Evolutionary conservation across 139 green algal genomes (phyloP).

Genomic region (Eudorina sp.): DNA sequence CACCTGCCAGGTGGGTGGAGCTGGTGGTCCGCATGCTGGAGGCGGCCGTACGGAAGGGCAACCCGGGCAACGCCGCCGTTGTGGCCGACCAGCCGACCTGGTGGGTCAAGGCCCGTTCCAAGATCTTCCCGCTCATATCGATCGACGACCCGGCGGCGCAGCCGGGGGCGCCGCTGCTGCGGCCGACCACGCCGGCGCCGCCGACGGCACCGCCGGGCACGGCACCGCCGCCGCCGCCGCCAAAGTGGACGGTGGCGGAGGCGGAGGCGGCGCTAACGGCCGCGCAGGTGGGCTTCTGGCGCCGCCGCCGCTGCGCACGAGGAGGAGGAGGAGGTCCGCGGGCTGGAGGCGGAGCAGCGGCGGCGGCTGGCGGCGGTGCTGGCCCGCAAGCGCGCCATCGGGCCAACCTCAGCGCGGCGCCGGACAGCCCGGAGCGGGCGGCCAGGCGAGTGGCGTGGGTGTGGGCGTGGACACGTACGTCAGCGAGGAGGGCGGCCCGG

Average conservation of each 20-base stretch:
- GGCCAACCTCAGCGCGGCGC: slow-evolving; percentile 20
- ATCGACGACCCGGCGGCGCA: neutral
- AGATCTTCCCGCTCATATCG: slow-evolving; percentile 32
- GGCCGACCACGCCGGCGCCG: neutral
- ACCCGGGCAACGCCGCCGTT: slow-evolving; percentile 21
- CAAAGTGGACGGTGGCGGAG: slow-evolving; percentile 34
- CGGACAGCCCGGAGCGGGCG: too few species aligned
- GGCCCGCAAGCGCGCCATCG: slow-evolving; percentile 41
- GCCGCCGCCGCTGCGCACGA: slow-evolving; percentile 29
- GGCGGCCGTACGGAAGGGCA: slow-evolving; percentile 53
- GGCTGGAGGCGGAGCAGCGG: slow-evolving; percentile 15
- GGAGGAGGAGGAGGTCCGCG: neutral
- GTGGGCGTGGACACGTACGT: too few species aligned
- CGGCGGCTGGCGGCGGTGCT: slow-evolving; percentile 57
- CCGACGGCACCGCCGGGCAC: neutral
- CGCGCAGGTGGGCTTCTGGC: slow-evolving; percentile 10
- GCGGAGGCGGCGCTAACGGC: slow-evolving; percentile 17
- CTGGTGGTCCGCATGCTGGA: slow-evolving; percentile 62
- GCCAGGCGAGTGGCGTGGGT: too few species aligned
- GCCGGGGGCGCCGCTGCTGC: neutral
- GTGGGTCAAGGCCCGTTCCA: slow-evolving; percentile 31
- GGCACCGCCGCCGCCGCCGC: neutral
- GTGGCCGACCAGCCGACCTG: slow-evolving; percentile 52
- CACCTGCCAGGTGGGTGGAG: slow-evolving; percentile 61
- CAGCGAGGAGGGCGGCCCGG: too few species aligned